Base-by-base conservation (phyloP, 805 yeast genomes). In the Tetrapisispora phaffii region DNA sequence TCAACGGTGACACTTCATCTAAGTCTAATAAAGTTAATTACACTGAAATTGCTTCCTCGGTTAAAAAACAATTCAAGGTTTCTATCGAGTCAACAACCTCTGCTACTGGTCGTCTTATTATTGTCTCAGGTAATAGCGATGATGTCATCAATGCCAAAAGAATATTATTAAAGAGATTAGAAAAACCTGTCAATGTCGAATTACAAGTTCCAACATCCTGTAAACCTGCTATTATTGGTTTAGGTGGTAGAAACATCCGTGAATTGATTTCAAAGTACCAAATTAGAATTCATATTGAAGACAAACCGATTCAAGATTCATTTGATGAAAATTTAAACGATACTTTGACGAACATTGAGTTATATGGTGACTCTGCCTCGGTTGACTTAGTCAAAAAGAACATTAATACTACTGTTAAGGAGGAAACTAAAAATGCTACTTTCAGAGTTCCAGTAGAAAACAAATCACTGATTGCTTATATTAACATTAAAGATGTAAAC, bases 351-450 rank as follows among this genome's bases (percentile, higher is more conserved):
- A 68, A 70, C 26, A 81, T 89, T 45, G 67, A 77, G 21, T 69
- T 89, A 45, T 81, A 77, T 49, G 97, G 97, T 67, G 95, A 88
- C 59, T 73, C 76, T 48, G 94, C 85, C 60, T 88, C 96, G 45
- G 83, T 85, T 54, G 74, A 72, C 50, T 71, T 73, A 39, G 96
- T 97, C 28, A 82, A 81, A 58, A 63, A 68, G 32, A 77, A 73
- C 58, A 87, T 90, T 51, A 53, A 76, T 57, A 77, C 75, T 20
- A 83, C 88, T 56, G 94, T 88, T 39, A 73, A 76, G 56, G 84
- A 83, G 57, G 80, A 83, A 56, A 82, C 87, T 44, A 82, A 80
- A 57, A 70, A 66, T 52, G 68, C 80, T 45, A 66, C 74, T 9
- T 62, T 75, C 24, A 76, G 69, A 53, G 48, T 84, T 22, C 57